Evolutionary conservation across 2,329 filamentous ascomycete species (phyloP).

Genomic region (Cercospora sp.): DNA sequence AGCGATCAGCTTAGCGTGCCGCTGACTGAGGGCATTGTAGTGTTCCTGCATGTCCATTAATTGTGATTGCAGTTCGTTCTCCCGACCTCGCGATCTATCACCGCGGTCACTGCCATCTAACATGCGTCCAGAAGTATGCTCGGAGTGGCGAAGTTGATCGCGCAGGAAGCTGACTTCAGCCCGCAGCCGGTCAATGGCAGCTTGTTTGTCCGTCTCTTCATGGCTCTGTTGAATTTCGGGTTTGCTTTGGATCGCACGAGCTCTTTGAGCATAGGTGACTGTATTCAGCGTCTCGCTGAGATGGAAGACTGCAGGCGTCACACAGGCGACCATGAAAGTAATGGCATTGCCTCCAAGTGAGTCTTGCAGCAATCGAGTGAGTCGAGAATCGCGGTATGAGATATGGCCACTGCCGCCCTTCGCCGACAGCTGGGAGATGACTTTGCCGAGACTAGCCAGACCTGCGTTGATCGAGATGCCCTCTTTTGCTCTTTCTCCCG

Average conservation of each 20-base stretch:
- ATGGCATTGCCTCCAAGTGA: slow-evolving; percentile 95
- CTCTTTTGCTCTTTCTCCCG: slow-evolving; percentile 90
- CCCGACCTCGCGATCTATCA: slow-evolving; percentile 59
- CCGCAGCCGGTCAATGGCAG: slow-evolving; percentile 87
- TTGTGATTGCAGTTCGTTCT: slow-evolving; percentile 88
- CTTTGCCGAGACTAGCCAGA: slow-evolving; percentile 90
- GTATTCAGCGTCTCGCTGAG: slow-evolving; percentile 97
- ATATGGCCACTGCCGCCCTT: slow-evolving; percentile 85
- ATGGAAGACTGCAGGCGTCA: slow-evolving; percentile 95
- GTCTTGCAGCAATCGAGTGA: slow-evolving; percentile 92
- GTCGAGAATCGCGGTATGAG: slow-evolving; percentile 96
- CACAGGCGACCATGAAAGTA: slow-evolving; percentile 99
- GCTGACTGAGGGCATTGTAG: slow-evolving; percentile 84
- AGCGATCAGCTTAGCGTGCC: slow-evolving; percentile 92
- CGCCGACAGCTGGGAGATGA: slow-evolving; percentile 95
- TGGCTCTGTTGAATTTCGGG: slow-evolving; percentile 87
- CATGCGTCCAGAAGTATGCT: slow-evolving; percentile 62
- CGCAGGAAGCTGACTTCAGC: slow-evolving; percentile 91
- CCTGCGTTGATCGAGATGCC: slow-evolving; percentile 98
- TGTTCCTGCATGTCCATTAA: slow-evolving; percentile 91
- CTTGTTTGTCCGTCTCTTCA: slow-evolving; percentile 91
- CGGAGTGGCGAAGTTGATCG: slow-evolving; percentile 87
- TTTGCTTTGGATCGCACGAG: slow-evolving; percentile 94
- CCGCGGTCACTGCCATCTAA: slow-evolving; percentile 67
- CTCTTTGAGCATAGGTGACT: slow-evolving; percentile 91